A percentile compares a stretch with the other conserved stretches of the same genome.
Evolutionary conservation across 1,139 yeast species (phyloP).

Genomic region (Pichia sp.): DNA sequence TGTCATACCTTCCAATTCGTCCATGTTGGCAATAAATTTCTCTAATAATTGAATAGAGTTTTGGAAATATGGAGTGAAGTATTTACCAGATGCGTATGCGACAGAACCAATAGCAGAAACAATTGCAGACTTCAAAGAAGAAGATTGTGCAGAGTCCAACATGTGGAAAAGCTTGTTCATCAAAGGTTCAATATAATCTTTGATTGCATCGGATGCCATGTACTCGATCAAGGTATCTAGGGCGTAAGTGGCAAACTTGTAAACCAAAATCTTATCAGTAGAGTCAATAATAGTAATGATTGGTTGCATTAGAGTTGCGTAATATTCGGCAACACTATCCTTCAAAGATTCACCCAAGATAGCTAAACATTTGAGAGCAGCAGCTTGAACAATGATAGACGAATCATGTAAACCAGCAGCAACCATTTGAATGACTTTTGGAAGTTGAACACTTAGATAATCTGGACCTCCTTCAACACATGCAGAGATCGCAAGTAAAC

Average conservation of each 20-base stretch:
- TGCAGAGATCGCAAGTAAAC: conserved; percentile 73
- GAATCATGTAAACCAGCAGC: conserved; percentile 74
- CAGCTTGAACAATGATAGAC: conserved; percentile 74
- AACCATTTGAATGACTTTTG: conserved; percentile 67
- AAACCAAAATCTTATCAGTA: conserved; percentile 78
- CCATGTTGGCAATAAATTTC: conserved; percentile 69
- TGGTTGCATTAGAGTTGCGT: conserved; percentile 76
- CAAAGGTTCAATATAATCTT: conserved; percentile 76
- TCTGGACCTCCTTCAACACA: conserved; percentile 95
- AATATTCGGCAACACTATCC: conserved; percentile 77
- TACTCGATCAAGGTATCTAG: conserved; percentile 89
- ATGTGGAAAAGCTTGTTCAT: conserved; percentile 85
- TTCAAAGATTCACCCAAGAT: conserved; percentile 81
- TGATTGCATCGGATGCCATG: conserved; percentile 82
- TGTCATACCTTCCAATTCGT: conserved; percentile 60
- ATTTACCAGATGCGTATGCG: conserved; percentile 90
- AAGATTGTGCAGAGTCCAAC: conserved; percentile 61
- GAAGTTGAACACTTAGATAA: conserved; percentile 70
- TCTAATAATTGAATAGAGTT: conserved; percentile 76
- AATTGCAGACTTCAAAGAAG: conserved; percentile 76
- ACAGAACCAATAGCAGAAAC: conserved; percentile 97
- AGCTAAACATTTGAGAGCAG: conserved; percentile 79
- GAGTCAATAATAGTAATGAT: conserved; percentile 83
- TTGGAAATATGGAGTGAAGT: conserved; percentile 80
- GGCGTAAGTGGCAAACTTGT: conserved; percentile 87